Conservation (phyloP, 2,329 filamentous ascomycete species). For the Akanthomyces lecanii region DNA sequence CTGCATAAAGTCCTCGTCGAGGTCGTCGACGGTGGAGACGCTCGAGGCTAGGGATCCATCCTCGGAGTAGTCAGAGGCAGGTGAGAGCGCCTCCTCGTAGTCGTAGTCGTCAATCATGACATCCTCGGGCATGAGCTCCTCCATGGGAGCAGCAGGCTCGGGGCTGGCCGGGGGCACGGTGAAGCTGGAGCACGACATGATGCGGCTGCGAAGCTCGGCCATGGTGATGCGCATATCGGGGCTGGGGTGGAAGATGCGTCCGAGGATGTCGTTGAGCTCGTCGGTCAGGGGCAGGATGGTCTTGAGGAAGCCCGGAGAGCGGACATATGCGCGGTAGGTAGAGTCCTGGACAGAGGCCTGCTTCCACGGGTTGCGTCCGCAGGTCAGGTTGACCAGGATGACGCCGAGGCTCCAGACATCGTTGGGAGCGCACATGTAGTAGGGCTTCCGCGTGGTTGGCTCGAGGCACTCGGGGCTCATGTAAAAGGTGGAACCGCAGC, state of each 20-base stretch:
- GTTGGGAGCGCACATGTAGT: slow-evolving; percentile 89
- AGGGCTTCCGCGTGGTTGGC: slow-evolving; percentile 66
- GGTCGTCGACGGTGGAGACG: slow-evolving; percentile 48
- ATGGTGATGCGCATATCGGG: slow-evolving; percentile 79
- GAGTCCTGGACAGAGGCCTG: slow-evolving; percentile 89
- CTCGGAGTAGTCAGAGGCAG: slow-evolving; percentile 48
- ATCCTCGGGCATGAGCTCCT: slow-evolving; percentile 45
- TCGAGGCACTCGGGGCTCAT: slow-evolving; percentile 98
- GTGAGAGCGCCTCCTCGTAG: slow-evolving; percentile 44
- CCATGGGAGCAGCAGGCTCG: slow-evolving; percentile 30
- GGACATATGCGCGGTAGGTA: slow-evolving; percentile 86
- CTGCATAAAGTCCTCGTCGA: slow-evolving; percentile 45
- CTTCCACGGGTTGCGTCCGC: slow-evolving; percentile 98
- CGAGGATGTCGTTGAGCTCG: slow-evolving; percentile 83
- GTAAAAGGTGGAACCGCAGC: slow-evolving; percentile 97
- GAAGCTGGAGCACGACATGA: slow-evolving; percentile 72
- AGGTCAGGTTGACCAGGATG: slow-evolving; percentile 94
- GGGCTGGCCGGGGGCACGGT: slow-evolving; percentile 50
- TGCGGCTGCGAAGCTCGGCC: slow-evolving; percentile 70
- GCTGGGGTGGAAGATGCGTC: slow-evolving; percentile 81
- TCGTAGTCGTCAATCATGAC: slow-evolving; percentile 41
- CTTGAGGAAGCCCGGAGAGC: slow-evolving; percentile 81
- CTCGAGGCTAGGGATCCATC: slow-evolving; percentile 54
- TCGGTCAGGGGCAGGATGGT: slow-evolving; percentile 87
- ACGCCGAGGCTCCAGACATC: slow-evolving; percentile 98